Evolutionary conservation across 192 early-diverging fungal genomes (phyloP), one percentile per base, ranked within the genome.

Genomic region (Chytriomyces sp.): DNA sequence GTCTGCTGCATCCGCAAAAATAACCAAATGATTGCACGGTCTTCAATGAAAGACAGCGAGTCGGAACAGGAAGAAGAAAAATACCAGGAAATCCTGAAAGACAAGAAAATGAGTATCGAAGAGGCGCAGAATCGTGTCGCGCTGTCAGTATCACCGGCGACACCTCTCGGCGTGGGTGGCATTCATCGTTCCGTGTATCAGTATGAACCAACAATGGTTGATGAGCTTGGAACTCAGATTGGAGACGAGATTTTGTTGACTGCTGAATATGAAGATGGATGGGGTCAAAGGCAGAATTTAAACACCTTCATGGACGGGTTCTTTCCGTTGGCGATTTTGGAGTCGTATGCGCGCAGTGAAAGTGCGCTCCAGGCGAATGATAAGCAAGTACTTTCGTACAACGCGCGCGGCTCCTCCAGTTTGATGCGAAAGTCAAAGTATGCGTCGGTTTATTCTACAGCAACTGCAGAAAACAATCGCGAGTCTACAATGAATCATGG

Each of bases 221-320:
- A 57, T 20, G 20, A 57, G 53, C 20, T 64, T 13, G 63, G 11
- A 35, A 35, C 63, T 20, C 18, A 26, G 11, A 26, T 23, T 68
- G 81, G 79, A 9, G 79, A 82, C 46, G 75, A 47, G 26, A 77
- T 74, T 64, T 43, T 74, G 45, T 47, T 81, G 28, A 75, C 26
- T 53, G 45, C 46, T 28, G 47, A 66, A 24, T 81, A 61, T 61
- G 78, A 68, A 2, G 67, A 89, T 75, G 84, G 88, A 20, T 89
- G 88, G 88, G 85, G 73, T 11, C 86, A 74, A 59, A 85, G 88
- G 4, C 73, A 80, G 45, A 87, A 87, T 75, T 70, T 83, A 74
- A 87, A 69, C 46, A 11, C 53, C 0, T 62, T 8, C 43, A 50
- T 62, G 18, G 60, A 73, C 61, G 72, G 72, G 11, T 73, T 73